Base-by-base conservation (phyloP, 306 rosid species). In the Vicia sativa region DNA sequence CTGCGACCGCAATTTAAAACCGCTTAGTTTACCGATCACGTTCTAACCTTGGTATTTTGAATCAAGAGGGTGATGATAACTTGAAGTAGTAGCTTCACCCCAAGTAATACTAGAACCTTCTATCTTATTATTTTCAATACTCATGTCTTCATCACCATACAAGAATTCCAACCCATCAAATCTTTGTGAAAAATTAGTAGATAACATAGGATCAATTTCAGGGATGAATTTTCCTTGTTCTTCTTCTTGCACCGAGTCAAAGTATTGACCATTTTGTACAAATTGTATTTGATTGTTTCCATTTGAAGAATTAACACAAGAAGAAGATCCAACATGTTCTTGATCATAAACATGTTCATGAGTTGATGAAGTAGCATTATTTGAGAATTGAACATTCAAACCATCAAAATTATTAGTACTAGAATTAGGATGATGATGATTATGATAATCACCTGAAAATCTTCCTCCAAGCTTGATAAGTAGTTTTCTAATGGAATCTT, bases 401-500 rank as follows among this genome's bases (percentile, higher is more conserved):
- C 44, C 83, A 62, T 78, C 78, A 65, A 62, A 62, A 0, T 12
- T 19, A 60, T 6, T 60, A 70, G 64, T 67, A 45, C 76, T 72
- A 45, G 53, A 39, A 60, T 48, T 13, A 16, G 44, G 80, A 49
- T 71, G 38, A 34, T 34, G 38, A 34, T 34, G 80, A 49, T 71
- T 9, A 34, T 34, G 38, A 34, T 68, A 68, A 62, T 80, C 77
- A 55, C 78, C 71, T 13, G 84, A 74, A 81, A 86, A 87, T 53
- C 80, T 81, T 14, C 92, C 96, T 65, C 92, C 97, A 0, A 88
- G 92, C 42, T 81, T 91, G 76, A 83, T 80, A 8, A 91, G 97
- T 14, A 88, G 46, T 31, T 76, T 91, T 26, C 82, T 78, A 25
- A 91, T 78, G 7, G 96, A 86, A 29, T 82, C 85, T 9, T 79